Conservation (phyloP, 352 stramenopile species). For the Pythium rhizo-oryzae region DNA sequence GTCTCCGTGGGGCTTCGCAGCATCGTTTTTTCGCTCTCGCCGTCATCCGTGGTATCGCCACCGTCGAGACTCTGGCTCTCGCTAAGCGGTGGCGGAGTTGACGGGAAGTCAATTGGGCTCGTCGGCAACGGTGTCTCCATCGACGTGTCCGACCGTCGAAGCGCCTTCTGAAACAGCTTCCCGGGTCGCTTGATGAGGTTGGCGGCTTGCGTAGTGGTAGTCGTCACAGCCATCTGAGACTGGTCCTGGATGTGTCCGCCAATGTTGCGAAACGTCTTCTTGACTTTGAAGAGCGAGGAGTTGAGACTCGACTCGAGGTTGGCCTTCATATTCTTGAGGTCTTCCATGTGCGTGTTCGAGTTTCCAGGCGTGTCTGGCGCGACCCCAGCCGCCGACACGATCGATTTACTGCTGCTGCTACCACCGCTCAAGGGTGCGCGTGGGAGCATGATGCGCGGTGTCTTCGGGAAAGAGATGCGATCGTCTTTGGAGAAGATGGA, state of each 20-base stretch:
- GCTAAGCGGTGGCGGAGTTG: conserved; percentile 11
- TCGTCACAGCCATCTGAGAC: conserved; percentile 10
- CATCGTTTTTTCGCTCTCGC: conserved; percentile 13
- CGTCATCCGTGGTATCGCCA: neutral
- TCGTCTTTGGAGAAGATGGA: conserved; percentile 71
- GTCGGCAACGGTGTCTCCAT: conserved; percentile 11
- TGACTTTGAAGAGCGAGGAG: conserved; percentile 72
- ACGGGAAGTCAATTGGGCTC: conserved; percentile 13
- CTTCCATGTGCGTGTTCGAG: conserved; percentile 44
- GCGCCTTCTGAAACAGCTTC: conserved; percentile 62
- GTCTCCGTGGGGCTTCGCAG: conserved; percentile 16
- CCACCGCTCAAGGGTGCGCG: conserved; percentile 7
- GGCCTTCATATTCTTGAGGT: conserved; percentile 73
- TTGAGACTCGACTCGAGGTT: conserved; percentile 80
- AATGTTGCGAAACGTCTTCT: conserved; percentile 67
- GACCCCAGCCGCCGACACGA: neutral
- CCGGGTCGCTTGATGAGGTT: conserved; percentile 77
- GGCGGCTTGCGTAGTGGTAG: conserved; percentile 41
- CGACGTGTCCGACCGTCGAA: conserved; percentile 20
- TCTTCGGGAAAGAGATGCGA: conserved; percentile 54
- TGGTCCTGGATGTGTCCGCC: conserved; percentile 49
- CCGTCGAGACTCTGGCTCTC: neutral
- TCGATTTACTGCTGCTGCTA: no score
- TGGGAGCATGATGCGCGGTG: conserved; percentile 42
- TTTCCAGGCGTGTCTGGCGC: neutral